A percentile compares a stretch with the other conserved stretches of the same genome.
phyloP scores from a whole-genome alignment of 2,329 filamentous ascomycete species.

The Pseudonectria foliicola region DNA sequence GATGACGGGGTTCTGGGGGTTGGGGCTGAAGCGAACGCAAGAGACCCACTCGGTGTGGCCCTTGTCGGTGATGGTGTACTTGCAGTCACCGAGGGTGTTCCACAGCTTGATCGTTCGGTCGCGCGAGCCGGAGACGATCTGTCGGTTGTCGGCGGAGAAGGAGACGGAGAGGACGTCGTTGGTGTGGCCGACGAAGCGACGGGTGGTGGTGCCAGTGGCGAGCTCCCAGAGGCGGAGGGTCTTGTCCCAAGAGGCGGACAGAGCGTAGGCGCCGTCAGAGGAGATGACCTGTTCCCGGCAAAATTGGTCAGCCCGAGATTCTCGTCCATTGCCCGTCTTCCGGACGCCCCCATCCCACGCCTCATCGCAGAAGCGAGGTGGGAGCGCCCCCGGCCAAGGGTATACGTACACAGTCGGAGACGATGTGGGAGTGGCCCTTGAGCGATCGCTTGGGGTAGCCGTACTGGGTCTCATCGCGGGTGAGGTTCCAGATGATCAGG shows the following conservation, averaged over 20 bases:
- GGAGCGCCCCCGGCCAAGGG: constrained; percentile 1
- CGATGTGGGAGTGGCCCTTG: constrained; percentile 98
- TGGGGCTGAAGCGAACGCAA: constrained; percentile 98
- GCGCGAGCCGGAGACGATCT: constrained; percentile 98
- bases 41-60: constrained; percentile 99
- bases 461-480: constrained; percentile 96
- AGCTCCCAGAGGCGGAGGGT: constrained; percentile 99
- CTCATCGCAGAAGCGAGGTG: too few relatives aligned
- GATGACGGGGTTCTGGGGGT: constrained; percentile 99
- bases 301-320: constrained; percentile 16
- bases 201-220: constrained; percentile 91
- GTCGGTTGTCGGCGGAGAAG: constrained; percentile 99
- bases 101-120: constrained; percentile 99
- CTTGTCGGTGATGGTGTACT: constrained; percentile 99
- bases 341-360: too few relatives aligned
- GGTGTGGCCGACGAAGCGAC: constrained; percentile 97
- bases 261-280: constrained; percentile 97
- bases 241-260: constrained; percentile 99
- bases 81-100: constrained; percentile 99
- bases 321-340: constrained; percentile 5
- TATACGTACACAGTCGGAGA: constrained; percentile 95
- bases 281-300: constrained; percentile 73
- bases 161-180: constrained; percentile 99
- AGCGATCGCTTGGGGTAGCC: constrained; percentile 99
- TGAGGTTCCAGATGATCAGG: constrained; percentile 99